Conservation (phyloP, 169 alveolate species). For the Plasmodium yoelii region DNA sequence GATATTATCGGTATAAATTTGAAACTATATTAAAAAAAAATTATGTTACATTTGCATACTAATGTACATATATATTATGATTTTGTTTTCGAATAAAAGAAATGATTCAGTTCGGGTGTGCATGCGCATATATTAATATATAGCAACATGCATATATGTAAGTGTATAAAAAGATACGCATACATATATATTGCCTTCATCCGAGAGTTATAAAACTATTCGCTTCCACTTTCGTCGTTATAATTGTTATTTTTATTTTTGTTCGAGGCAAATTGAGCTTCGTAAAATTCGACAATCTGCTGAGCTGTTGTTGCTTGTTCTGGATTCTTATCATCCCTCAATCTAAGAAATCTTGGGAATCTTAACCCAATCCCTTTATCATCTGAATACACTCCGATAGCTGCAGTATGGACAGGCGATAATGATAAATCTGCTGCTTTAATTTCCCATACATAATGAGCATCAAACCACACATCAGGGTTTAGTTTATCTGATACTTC, state of each 20-base stretch:
- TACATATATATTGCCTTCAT: too few relatives aligned
- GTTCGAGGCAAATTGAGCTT: slow-evolving; percentile 80
- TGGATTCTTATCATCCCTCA: slow-evolving; percentile 96
- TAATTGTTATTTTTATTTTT: slow-evolving; percentile 58
- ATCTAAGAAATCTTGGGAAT: slow-evolving; percentile 97
- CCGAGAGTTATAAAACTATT: neutral
- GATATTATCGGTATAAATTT: too few relatives aligned
- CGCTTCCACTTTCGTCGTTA: slow-evolving; percentile 71
- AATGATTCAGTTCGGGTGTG: too few relatives aligned
- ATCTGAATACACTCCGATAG: slow-evolving; percentile 87
- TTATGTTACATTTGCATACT: too few relatives aligned
- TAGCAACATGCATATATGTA: neutral
- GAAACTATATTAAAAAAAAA: too few relatives aligned
- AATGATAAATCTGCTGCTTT: slow-evolving; percentile 97
- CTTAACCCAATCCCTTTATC: slow-evolving; percentile 97
- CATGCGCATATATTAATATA: neutral
- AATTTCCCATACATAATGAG: slow-evolving; percentile 97
- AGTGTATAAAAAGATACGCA: neutral
- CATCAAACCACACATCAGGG: slow-evolving; percentile 92
- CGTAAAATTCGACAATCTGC: slow-evolving; percentile 92
- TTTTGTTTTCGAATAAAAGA: too few relatives aligned
- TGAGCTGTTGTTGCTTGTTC: slow-evolving; percentile 94
- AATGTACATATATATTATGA: too few relatives aligned
- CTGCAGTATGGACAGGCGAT: slow-evolving; percentile 98
- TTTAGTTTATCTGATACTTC: slow-evolving; percentile 85